phyloP scores from a whole-genome alignment of 257 asterid genomes.

The Rubia yunnanensis region DNA sequence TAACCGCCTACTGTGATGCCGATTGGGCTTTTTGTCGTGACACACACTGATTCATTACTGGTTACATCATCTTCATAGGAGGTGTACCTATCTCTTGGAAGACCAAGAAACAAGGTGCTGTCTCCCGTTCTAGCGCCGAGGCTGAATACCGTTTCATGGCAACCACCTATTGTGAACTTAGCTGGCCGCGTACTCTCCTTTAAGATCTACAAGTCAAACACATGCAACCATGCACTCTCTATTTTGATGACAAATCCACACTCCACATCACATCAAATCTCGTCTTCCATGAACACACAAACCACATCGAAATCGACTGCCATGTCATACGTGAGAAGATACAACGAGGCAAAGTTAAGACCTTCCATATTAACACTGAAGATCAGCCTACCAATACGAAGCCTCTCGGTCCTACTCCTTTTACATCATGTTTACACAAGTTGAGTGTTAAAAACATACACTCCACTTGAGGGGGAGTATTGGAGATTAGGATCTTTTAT shows the following conservation, averaged over 20 bases:
- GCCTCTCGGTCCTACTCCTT: too few species aligned
- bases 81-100: not conserved
- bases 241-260: not conserved
- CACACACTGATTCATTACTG: not conserved
- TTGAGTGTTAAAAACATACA: too few species aligned
- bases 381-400: too few species aligned
- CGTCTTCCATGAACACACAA: too few species aligned
- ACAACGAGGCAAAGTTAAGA: too few species aligned
- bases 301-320: too few species aligned
- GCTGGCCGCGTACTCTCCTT: not conserved
- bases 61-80: not conserved
- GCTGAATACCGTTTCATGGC: not conserved
- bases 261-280: not conserved
- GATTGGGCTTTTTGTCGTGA: not conserved
- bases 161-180: too few species aligned
- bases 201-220: not conserved
- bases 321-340: too few species aligned
- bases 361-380: too few species aligned
- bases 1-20: not conserved
- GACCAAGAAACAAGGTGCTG: not conserved
- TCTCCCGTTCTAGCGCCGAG: not conserved
- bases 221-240: not conserved
- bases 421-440: too few species aligned
- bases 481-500: too few species aligned
- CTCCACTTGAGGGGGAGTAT: too few species aligned